phyloP scores from a whole-genome alignment of 768 basidiomycete species.

The Panaeolus papilionaceus region DNA sequence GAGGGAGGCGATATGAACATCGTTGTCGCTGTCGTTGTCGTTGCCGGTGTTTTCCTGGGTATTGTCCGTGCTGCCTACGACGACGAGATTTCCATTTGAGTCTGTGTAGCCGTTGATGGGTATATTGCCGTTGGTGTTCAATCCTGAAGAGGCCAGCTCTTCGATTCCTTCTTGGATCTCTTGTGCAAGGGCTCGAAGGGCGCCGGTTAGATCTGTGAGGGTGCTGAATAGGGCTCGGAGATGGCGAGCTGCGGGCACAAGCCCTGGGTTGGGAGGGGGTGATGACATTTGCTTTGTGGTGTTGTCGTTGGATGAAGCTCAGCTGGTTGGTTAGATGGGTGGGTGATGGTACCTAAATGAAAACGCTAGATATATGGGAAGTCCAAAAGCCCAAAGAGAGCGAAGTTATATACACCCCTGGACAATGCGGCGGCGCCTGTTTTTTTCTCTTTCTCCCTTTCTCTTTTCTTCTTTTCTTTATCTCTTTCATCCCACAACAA shows the following conservation, averaged over 20 bases:
- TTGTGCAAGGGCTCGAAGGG: background rate
- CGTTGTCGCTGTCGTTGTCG: background rate
- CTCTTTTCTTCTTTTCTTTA: background rate
- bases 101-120: background rate
- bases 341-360: too few relatives aligned
- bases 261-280: background rate
- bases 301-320: background rate
- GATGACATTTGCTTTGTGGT: background rate
- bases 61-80: background rate
- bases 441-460: background rate
- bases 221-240: background rate
- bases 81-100: background rate
- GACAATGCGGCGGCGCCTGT: constrained; percentile 3
- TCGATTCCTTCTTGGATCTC: background rate
- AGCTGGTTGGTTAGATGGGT: background rate
- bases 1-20: background rate
- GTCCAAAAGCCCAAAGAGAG: too few relatives aligned
- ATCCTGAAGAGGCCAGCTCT: background rate
- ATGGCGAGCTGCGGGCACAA: background rate
- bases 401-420: background rate
- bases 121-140: background rate
- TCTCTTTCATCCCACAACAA: background rate
- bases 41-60: background rate
- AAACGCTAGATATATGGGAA: too few relatives aligned
- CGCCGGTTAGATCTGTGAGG: background rate